phyloP scores from a whole-genome alignment of 331 rosid genomes.

The Quercus tomentella region DNA sequence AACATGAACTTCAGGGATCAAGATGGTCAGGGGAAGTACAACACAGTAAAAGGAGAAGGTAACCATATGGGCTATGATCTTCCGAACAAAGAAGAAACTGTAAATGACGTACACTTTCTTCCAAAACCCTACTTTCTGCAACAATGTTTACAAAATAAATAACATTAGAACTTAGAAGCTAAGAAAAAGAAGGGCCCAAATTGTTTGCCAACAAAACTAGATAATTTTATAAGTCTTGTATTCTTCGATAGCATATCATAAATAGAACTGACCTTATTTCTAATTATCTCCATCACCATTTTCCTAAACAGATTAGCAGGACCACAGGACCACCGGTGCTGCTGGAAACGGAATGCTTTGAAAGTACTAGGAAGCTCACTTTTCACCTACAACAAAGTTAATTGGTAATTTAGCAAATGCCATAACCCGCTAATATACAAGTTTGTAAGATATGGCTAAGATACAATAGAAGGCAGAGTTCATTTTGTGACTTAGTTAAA shows the following conservation, averaged over 20 bases:
- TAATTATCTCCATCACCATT: conserved; percentile 88
- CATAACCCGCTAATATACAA: background rate
- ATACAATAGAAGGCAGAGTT: background rate
- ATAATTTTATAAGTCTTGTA: background rate
- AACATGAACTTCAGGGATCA: conserved; percentile 94
- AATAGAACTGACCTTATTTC: conserved; percentile 60
- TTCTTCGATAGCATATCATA: background rate
- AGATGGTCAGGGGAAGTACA: conserved; percentile 88
- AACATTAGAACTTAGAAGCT: conserved; percentile 8
- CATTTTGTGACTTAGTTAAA: background rate
- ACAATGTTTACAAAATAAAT: background rate
- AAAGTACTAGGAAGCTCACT: conserved; percentile 99
- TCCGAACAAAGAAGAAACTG: conserved; percentile 96
- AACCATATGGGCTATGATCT: conserved; percentile 91
- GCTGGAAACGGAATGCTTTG: conserved; percentile 96
- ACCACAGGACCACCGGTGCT: conserved; percentile 98
- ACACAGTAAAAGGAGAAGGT: conserved; percentile 93
- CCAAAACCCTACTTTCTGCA: conserved; percentile 90
- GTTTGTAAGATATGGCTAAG: background rate
- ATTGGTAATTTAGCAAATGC: background rate
- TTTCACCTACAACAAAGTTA: conserved; percentile 49
- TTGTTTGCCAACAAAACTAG: background rate
- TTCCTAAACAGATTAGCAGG: conserved; percentile 97
- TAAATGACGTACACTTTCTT: conserved; percentile 93
- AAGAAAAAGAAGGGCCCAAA: background rate